Evolutionary conservation across 805 yeast species (phyloP), one percentile per base, ranked within the genome.

Genomic region (Monosporozyma aerobia): DNA sequence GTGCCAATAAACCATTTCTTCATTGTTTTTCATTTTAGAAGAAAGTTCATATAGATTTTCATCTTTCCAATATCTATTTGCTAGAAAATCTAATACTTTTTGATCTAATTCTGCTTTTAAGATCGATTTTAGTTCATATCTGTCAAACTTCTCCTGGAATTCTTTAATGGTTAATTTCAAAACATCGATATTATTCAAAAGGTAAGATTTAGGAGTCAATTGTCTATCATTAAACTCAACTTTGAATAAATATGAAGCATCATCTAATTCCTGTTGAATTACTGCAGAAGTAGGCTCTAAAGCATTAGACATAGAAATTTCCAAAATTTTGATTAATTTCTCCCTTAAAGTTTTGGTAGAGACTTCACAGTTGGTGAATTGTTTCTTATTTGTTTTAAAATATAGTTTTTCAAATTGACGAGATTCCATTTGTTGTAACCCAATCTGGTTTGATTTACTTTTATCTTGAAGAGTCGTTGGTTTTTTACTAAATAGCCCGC

Each of bases 161-260:
- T 92, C 97, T 66, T 94, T 92, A 54, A 92, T 83, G 0, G 89
- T 84, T 41, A 86, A 75, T 67, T 94, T 94, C 63, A 95, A 76
- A 49, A 86, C 73, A 68, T 94, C 99, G 35, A 94, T 80, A 52
- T 94, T 88, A 63, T 87, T 92, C 23, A 97, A 96, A 59, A 94
- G 76, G 64, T 94, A 94, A 54, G 95, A 88, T 63, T 90, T 94
- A 14, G 98, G 96, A 0, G 99, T 94, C 57, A 94, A 75, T 37
- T 85, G 87, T 51, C 97, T 80, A 69, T 94, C 99, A 65, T 94
- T 94, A 70, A 90, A 94, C 68, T 94, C 97, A 25, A 94, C 99
- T 67, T 94, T 94, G 73, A 89, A 94, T 65, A 85, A 82, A 66
- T 94, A 94, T 1, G 94, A 73, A 0, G 97, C 81, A 62, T 95